Base-by-base conservation (phyloP, 352 stramenopile genomes). In the Phytophthora europaea region DNA sequence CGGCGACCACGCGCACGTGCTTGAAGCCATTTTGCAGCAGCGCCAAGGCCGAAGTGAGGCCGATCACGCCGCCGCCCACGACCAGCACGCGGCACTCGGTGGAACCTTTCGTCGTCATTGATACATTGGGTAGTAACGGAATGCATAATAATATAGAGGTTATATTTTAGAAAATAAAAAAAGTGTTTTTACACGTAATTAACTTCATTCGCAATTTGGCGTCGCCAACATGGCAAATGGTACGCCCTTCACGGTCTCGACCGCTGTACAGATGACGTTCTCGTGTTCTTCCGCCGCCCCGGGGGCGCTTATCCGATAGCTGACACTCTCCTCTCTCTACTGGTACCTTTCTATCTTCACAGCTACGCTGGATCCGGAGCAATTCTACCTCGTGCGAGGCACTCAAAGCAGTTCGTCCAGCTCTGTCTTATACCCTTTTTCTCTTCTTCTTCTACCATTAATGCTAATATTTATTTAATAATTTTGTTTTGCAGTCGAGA, bases 11-110 rank as follows among this genome's bases (percentile, higher is more conserved):
- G 47, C 64, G 74, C 52, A 94, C 84, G 50, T 66, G 28, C 2
- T 1, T 36, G 72, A 84, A 91, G 12, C 84, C 87, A 31, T 51
- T 72, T 70, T 91, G 74, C 51, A 92, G 75, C 62, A 94, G 80
- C 47, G 85, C 81, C 13, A 94, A 67, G 26, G 86, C 84, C 34
- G 86, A 88, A 50, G 84, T 90, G 65, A 94, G 83, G 0, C 86
- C 84, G 57, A 91, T 87, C 53, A 94, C 83, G n/a, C 84, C 86
- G 51, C 80, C 84, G 33, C 87, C 84, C 9, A 94, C 78, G 22
- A 94, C 87, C 12, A 91, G 69, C 4, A 90, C 72, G 26, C 70
- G 74, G 56, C 69, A 80, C 12, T 75, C 26, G 3, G 23, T 6
- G 0, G 56, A 31, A 23, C 50, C 55, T 8, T 48, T 70, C 67